Evolutionary conservation across 805 yeast genomes (phyloP).

Genomic region (Pichia rugopelliculosa): DNA sequence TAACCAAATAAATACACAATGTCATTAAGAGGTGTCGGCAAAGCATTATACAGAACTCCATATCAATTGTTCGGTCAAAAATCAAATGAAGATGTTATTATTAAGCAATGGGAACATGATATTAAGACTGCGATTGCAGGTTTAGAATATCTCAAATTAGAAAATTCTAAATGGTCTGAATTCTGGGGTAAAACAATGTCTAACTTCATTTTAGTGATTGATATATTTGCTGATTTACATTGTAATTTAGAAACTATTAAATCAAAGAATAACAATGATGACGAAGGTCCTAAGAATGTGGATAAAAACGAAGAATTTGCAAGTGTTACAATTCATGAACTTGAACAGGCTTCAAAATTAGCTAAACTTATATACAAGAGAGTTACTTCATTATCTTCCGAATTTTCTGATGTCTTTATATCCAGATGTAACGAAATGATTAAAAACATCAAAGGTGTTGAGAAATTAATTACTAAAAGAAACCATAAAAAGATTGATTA

Average conservation of each 20-base stretch:
- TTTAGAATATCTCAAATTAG: slow-evolving; percentile 32
- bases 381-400: slow-evolving; percentile 18
- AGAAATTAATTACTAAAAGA: slow-evolving; percentile 38
- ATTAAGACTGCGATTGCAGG: slow-evolving; percentile 36
- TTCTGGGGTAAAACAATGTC: slow-evolving; percentile 28
- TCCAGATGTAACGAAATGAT: slow-evolving; percentile 35
- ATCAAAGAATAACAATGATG: slow-evolving; percentile 17
- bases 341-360: slow-evolving; percentile 23
- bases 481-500: slow-evolving; percentile 36
- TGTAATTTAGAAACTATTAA: slow-evolving; percentile 16
- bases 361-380: slow-evolving; percentile 20
- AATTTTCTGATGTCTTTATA: slow-evolving; percentile 25
- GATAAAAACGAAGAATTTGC: slow-evolving; percentile 26
- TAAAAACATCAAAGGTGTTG: slow-evolving; percentile 28
- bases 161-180: slow-evolving; percentile 24
- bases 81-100: slow-evolving; percentile 32
- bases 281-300: neutral
- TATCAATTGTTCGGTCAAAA: slow-evolving; percentile 29
- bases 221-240: slow-evolving; percentile 29
- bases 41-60: slow-evolving; percentile 31
- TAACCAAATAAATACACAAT: slow-evolving; percentile 11
- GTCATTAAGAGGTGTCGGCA: slow-evolving; percentile 32
- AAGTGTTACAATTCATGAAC: slow-evolving; percentile 24
- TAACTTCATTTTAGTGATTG: slow-evolving; percentile 26
- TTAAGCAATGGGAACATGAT: slow-evolving; percentile 39